Conservation (phyloP, 805 yeast genomes). For the Metschnikowia matae region DNA sequence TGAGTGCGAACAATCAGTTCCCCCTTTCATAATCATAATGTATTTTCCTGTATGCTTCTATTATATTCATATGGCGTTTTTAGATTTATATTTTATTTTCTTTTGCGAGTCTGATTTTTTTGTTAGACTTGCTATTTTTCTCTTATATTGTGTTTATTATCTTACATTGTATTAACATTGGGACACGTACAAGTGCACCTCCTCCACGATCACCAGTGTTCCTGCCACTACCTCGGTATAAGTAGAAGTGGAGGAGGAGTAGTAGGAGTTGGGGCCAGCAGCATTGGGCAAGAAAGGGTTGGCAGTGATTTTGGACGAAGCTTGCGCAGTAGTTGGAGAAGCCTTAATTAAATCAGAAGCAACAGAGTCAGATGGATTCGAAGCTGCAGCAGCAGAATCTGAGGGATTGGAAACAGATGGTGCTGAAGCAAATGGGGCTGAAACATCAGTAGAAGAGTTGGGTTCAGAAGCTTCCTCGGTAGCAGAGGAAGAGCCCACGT, state of each 20-base stretch:
- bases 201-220: not conserved
- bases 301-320: not conserved
- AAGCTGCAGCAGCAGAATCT: no score
- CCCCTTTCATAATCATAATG: no score
- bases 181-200: constrained; percentile 1
- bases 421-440: not conserved
- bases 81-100: no score
- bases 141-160: not conserved
- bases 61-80: no score
- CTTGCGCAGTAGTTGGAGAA: not conserved
- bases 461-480: not conserved
- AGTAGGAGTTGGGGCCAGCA: not conserved
- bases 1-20: no score
- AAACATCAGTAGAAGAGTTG: no score
- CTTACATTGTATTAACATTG: not conserved
- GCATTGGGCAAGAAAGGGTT: not conserved
- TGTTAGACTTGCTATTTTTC: no score
- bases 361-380: not conserved
- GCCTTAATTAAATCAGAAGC: not conserved
- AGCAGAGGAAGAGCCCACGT: not conserved
- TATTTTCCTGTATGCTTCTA: no score
- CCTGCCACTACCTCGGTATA: constrained; percentile 2
- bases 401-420: not conserved
- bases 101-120: no score
- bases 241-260: constrained; percentile 1